phyloP scores from a whole-genome alignment of 139 green algal genomes.

The Tetraselmis striata region DNA sequence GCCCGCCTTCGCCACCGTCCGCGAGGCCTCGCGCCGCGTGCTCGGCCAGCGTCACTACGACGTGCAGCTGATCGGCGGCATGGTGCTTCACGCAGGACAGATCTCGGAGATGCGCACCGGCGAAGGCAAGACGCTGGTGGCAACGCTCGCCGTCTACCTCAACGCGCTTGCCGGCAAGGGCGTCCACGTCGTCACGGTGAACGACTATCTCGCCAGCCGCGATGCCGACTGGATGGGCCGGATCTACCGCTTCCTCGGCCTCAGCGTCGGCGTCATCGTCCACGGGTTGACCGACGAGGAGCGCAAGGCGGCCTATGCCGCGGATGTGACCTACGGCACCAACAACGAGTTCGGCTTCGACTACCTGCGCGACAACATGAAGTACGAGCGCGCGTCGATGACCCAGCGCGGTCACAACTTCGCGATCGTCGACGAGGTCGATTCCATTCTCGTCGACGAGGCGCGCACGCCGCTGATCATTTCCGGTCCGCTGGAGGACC shows the following conservation, averaged over 20 bases:
- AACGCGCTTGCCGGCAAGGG: slow-evolving; percentile 53
- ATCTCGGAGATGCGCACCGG: slow-evolving; percentile 94
- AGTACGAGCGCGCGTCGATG: no score
- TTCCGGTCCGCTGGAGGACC: not conserved
- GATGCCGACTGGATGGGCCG: slow-evolving; percentile 83
- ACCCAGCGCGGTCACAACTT: slow-evolving; percentile 41
- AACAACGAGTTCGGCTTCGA: slow-evolving; percentile 72
- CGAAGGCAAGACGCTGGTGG: slow-evolving; percentile 96
- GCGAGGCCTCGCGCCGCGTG: slow-evolving; percentile 75
- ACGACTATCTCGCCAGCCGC: slow-evolving; percentile 83
- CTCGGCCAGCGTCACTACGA: slow-evolving; percentile 92
- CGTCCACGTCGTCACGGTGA: slow-evolving; percentile 89
- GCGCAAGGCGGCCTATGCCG: slow-evolving; percentile 8
- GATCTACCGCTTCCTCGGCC: slow-evolving; percentile 74
- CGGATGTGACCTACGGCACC: slow-evolving; percentile 82
- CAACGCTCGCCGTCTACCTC: slow-evolving; percentile 60
- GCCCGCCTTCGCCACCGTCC: slow-evolving; percentile 87
- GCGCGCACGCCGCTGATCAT: slow-evolving; percentile 62
- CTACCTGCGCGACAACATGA: slow-evolving; percentile 85
- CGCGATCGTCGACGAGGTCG: slow-evolving; percentile 81
- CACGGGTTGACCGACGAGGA: not conserved
- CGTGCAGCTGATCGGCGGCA: slow-evolving; percentile 81
- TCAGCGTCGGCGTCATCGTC: slow-evolving; percentile 52
- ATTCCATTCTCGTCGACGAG: slow-evolving; percentile 76
- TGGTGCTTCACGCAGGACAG: slow-evolving; percentile 76